Evolutionary conservation across 345 rosid genomes (phyloP), one percentile per base, ranked within the genome.

Genomic region (Citrus trifoliata): DNA sequence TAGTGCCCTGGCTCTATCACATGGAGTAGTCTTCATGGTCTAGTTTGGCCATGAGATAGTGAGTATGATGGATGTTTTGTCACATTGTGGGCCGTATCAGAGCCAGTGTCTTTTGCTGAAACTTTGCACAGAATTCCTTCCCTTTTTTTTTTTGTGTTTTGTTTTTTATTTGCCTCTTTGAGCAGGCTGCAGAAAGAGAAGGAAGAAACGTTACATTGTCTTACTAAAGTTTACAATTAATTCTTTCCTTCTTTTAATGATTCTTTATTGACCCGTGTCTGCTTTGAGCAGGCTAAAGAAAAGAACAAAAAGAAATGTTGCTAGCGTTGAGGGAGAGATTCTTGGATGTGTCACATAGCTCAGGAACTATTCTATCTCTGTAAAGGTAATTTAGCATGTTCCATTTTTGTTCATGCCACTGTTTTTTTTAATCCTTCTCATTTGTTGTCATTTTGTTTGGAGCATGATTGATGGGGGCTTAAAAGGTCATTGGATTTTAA

Each of bases 171-270:
- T 14, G 19, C 37, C 35, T 67, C 19, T 35, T 37, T 76, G 55
- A 67, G 27, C 58, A 76, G 79, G 73, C 79, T 67, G 79, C 79
- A 37, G 68, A 67, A 69, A 55, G 66, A 76, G 37, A 67, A 51
- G 7, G 67, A 25, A 56, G 79, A 56, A 6, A 13, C 0, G 14
- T 25, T 2, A 38, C 28, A 19, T 42, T 42, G 51, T 42, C 51
- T 70, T 70, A 38, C 21, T 46, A 16, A 33, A 46, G 60, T n/a
- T 38, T 40, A 40, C 28, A 22, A 27, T 21, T 0, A 32, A 30
- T 48, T 48, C 3, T 1, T 48, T 3, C 12, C 13, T 64, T 13
- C 56, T 32, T 25, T 24, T 56, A 5, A 3, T 56, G 27, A 32
- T 18, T 76, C 53, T 55, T 22, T 55, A 37, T 55, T 25, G 38